These are phyloP conservation scores for Thalassiosira exigua DNA, from an alignment of 352 stramenopile genomes.

Conservation along the genomic window DNA sequence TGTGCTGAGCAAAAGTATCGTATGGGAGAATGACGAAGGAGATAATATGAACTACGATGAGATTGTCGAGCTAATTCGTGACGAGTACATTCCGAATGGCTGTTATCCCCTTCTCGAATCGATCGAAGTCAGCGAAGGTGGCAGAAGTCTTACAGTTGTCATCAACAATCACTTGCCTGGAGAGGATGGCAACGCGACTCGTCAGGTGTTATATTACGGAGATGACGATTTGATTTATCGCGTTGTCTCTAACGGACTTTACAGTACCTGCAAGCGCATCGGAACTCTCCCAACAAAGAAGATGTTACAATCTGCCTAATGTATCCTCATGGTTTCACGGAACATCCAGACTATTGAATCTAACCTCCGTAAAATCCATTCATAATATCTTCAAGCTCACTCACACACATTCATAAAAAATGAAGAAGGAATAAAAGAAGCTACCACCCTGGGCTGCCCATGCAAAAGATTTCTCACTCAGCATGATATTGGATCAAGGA, in stretches of 20 bases:
- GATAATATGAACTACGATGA: constrained; percentile 21
- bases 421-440: too few relatives aligned
- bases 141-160: constrained; percentile 10
- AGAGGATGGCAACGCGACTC: constrained; percentile 5
- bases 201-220: constrained; percentile 12
- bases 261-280: background rate
- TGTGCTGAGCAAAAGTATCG: constrained; percentile 10
- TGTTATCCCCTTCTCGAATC: constrained; percentile 8
- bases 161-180: constrained; percentile 22
- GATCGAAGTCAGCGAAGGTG: constrained; percentile 3
- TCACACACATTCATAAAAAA: too few relatives aligned
- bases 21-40: constrained; percentile 17
- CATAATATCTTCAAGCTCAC: too few relatives aligned
- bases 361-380: too few relatives aligned
- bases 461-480: too few relatives aligned
- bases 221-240: constrained; percentile 4
- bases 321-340: background rate
- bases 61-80: constrained; percentile 7
- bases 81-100: constrained; percentile 14
- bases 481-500: too few relatives aligned
- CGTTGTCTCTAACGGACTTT: constrained; percentile 1
- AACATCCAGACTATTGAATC: constrained; percentile 5
- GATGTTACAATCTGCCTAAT: background rate
- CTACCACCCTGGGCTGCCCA: too few relatives aligned
- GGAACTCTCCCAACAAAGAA: constrained; percentile 1